Evolutionary conservation across 768 basidiomycete genomes (phyloP).

Genomic region (Boletus patriciae): DNA sequence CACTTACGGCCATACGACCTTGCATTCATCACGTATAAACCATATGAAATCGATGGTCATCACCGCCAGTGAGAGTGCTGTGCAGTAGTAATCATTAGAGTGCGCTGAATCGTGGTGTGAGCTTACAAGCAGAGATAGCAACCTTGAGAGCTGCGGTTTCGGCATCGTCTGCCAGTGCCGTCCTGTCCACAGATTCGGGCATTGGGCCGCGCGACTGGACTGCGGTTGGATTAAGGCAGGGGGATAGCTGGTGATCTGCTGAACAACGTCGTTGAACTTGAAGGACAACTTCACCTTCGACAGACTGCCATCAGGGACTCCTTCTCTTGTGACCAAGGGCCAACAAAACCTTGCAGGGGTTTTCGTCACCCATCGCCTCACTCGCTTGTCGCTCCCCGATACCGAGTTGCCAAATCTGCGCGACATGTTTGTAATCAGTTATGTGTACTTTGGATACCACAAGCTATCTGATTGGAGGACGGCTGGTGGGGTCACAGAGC

Average conservation of each 20-base stretch:
- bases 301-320: background rate
- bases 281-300: too few species aligned
- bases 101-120: background rate
- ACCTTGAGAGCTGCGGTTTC: background rate
- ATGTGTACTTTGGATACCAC: too few species aligned
- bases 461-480: too few species aligned
- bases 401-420: too few species aligned
- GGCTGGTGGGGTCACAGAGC: too few species aligned
- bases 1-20: slow-evolving; percentile 23
- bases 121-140: background rate
- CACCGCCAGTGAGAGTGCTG: background rate
- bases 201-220: background rate
- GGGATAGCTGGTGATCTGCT: background rate
- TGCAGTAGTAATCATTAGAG: background rate
- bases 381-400: too few species aligned
- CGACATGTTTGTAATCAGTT: too few species aligned
- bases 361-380: background rate
- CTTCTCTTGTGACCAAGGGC: background rate
- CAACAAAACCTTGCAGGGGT: background rate
- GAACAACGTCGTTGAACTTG: too few species aligned
- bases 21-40: slow-evolving; percentile 12
- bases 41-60: slow-evolving; percentile 18
- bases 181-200: background rate
- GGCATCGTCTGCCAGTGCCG: background rate
- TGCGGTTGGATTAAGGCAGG: background rate